phyloP scores from a whole-genome alignment of 306 rosid genomes.

The Psophocarpus tetragonolobus region DNA sequence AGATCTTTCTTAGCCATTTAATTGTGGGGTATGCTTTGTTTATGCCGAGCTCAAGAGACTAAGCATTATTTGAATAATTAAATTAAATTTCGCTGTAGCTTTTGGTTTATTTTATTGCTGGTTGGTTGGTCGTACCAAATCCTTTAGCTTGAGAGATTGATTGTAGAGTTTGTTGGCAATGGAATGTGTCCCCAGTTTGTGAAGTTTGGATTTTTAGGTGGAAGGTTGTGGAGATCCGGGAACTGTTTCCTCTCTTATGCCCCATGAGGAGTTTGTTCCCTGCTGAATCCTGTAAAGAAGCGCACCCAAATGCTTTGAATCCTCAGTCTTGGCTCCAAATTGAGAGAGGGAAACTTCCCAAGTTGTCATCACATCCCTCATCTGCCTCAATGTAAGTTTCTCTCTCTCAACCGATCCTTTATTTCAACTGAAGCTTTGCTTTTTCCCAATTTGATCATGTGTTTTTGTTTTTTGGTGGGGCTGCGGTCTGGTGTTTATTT shows the following conservation, averaged over 20 bases:
- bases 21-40: constrained; percentile 12
- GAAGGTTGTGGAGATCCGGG: constrained; percentile 77
- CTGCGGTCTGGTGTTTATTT: constrained; percentile 19
- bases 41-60: constrained; percentile 7
- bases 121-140: background rate
- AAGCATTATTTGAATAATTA: background rate
- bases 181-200: constrained; percentile 18
- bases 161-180: constrained; percentile 14
- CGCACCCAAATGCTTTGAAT: constrained; percentile 73
- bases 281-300: constrained; percentile 73
- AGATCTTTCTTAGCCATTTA: constrained; percentile 43
- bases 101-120: constrained; percentile 6
- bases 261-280: constrained; percentile 92
- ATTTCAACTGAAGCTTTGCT: background rate
- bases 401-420: background rate
- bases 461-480: background rate
- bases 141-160: constrained; percentile 1
- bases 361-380: constrained; percentile 61
- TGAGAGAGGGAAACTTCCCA: constrained; percentile 86
- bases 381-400: constrained; percentile 77
- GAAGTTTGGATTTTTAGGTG: constrained; percentile 43
- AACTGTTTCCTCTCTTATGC: constrained; percentile 65
- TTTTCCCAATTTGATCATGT: constrained; percentile 8
- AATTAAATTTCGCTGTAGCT: constrained; percentile 2
- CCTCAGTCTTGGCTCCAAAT: constrained; percentile 91